A percentile compares a stretch with the other conserved stretches of the same genome.
Conservation (phyloP, 2,329 filamentous ascomycete species). For the Hypoxylon rubiginosum region DNA sequence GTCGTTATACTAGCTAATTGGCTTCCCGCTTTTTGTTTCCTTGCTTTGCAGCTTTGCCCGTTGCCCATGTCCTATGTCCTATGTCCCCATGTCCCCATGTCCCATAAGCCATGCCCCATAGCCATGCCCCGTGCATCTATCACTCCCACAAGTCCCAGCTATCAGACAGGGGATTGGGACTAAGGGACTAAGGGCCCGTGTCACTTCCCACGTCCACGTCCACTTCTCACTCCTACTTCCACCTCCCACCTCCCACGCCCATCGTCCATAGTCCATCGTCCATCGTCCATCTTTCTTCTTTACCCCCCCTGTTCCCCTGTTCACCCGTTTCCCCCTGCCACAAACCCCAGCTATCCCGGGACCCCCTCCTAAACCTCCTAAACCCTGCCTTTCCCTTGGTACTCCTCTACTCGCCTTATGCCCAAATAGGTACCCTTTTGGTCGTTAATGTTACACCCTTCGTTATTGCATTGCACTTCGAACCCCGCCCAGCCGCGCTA, state of each 20-base stretch:
- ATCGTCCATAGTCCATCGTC: background rate
- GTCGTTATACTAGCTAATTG: constrained; percentile 31
- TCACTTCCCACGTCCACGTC: background rate
- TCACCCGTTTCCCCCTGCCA: background rate
- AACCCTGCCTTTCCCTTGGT: constrained; percentile 4
- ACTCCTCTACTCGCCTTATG: constrained; percentile 25
- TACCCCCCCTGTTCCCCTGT: background rate
- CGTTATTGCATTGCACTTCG: constrained; percentile 36
- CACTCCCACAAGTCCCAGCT: background rate
- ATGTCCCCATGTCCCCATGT: too few species aligned
- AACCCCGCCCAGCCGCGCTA: constrained; percentile 43
- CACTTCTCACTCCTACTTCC: background rate
- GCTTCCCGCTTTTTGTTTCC: constrained; percentile 27
- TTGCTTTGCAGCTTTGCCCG: background rate
- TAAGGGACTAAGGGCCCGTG: background rate
- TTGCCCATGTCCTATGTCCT: constrained; percentile 11
- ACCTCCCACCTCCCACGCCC: background rate
- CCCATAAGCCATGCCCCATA: too few species aligned
- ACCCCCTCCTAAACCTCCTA: background rate
- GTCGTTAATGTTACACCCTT: constrained; percentile 28
- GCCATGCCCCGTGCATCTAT: background rate
- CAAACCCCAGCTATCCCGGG: constrained; percentile 1
- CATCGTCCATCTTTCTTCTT: background rate
- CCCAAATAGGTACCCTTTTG: constrained; percentile 29
- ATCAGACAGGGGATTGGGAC: background rate